These are phyloP conservation scores for Clonostachys sp. DNA, from an alignment of 2,329 filamentous ascomycete genomes.

Conservation along the genomic window DNA sequence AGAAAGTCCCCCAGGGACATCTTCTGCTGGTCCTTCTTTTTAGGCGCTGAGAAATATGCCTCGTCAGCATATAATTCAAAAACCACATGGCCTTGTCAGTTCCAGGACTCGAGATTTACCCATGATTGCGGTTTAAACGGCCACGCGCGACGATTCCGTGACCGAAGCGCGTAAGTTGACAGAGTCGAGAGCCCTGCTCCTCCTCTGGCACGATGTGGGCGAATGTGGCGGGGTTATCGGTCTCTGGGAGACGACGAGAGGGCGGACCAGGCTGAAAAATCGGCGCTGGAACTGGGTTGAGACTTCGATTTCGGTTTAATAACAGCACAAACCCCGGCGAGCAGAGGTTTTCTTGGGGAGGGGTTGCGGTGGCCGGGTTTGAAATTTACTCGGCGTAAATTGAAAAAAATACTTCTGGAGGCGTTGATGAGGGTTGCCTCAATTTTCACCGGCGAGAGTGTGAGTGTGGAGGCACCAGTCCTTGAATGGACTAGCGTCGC, in stretches of 20 bases:
- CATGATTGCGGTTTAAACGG: slow-evolving; percentile 54
- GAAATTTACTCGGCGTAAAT: slow-evolving; percentile 36
- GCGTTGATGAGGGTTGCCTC: slow-evolving; percentile 33
- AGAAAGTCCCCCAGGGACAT: slow-evolving; percentile 98
- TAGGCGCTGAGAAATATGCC: slow-evolving; percentile 61
- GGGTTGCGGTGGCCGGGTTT: slow-evolving; percentile 23
- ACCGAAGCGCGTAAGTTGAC: slow-evolving; percentile 31
- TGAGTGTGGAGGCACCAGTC: slow-evolving; percentile 26
- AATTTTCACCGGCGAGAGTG: slow-evolving; percentile 32
- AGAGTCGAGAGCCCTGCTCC: slow-evolving; percentile 13
- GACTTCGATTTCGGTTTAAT: too few relatives aligned
- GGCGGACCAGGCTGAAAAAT: too few relatives aligned
- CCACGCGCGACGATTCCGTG: slow-evolving; percentile 39
- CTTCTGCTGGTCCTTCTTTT: slow-evolving; percentile 92
- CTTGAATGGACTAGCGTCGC: slow-evolving; percentile 10
- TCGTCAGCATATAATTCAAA: slow-evolving; percentile 2
- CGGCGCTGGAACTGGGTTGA: too few relatives aligned
- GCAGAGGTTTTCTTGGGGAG: slow-evolving; percentile 32
- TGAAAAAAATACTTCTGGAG: slow-evolving; percentile 26
- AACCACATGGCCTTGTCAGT: neutral
- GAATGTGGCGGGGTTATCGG: neutral
- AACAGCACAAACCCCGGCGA: slow-evolving; percentile 23
- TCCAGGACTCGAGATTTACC: slow-evolving; percentile 33
- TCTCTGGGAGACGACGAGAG: too few relatives aligned
- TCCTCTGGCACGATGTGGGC: slow-evolving; percentile 1